phyloP scores from a whole-genome alignment of 768 basidiomycete genomes.

The Tubosaeta sp. region DNA sequence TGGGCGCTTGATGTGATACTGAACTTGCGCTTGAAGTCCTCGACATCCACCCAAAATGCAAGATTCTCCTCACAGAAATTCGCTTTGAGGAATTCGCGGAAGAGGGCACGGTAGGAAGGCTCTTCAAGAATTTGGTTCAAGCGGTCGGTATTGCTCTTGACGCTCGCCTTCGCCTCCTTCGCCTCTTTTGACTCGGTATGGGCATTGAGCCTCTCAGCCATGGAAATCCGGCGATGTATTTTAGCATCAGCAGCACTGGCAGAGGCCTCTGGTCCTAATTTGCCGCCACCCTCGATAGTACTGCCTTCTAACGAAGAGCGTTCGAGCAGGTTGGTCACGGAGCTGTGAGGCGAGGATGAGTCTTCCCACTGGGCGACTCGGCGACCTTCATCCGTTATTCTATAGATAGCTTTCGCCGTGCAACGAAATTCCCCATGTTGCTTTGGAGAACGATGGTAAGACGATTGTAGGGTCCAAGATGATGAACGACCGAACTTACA shows the following conservation, averaged over 20 bases:
- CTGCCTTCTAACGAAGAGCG: constrained; percentile 56
- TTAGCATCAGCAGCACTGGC: constrained; percentile 47
- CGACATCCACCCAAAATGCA: constrained; percentile 94
- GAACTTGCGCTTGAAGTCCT: constrained; percentile 96
- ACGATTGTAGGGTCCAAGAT: background rate
- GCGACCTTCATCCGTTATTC: constrained; percentile 88
- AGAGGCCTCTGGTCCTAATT: constrained; percentile 23
- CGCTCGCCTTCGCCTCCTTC: constrained; percentile 43
- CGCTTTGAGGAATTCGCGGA: constrained; percentile 89
- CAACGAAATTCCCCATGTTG: constrained; percentile 96
- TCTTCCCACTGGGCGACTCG: constrained; percentile 83
- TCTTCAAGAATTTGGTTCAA: constrained; percentile 91
- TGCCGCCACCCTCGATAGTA: constrained; percentile 21
- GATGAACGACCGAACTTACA: constrained; percentile 38
- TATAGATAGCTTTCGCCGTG: constrained; percentile 93
- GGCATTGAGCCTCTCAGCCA: constrained; percentile 63
- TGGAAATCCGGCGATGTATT: constrained; percentile 74
- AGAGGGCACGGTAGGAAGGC: constrained; percentile 79
- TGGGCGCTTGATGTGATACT: constrained; percentile 91
- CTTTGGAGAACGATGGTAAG: constrained; percentile 38
- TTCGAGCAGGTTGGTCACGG: constrained; percentile 57
- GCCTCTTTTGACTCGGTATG: constrained; percentile 51
- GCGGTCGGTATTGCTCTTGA: constrained; percentile 91
- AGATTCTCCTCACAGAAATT: constrained; percentile 99
- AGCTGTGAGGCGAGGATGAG: constrained; percentile 56